Base-by-base conservation (phyloP, 345 rosid species). In the Hibiscus syriacus region DNA sequence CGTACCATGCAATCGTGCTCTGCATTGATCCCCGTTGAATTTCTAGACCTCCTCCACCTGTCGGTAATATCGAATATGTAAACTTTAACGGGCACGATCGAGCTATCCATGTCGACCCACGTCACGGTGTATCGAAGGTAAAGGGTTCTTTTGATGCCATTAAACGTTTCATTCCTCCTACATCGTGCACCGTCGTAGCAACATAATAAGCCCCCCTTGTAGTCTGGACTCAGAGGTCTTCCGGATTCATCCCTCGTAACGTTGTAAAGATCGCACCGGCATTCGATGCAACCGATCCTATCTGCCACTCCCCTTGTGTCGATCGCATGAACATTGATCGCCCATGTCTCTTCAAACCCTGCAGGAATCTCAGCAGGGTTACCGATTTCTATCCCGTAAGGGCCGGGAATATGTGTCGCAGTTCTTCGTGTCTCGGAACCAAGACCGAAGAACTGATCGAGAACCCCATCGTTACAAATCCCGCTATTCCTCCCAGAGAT, bases 391-490 rank as follows among this genome's bases (percentile, higher is more conserved):
- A 93, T 82, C 2, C 92, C 98, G 22, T 83, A 90, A 66, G 97
- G 98, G 75, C 87, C 94, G 3, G 97, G 97, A 72, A 90, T 30
- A 55, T 75, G 55, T 3, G 94, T 88, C 0, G 64, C 79, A 0
- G 97, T 88, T 70, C 67, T 77, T 25, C 98, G 70, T 3, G 97
- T 90, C 73, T 93, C 97, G 17, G 98, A 93, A 36, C 98, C 97
- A 55, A 83, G 79, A 10, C 98, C 98, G 52, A 76, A 88, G 70
- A 69, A 83, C 66, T 90, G 97, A 2, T 83, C 75, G 39, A 83
- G 77, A 12, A 9, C 0, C 55, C 1, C 8, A 0, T 23, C 26
- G 66, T 83, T 89, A 75, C 98, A 93, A 67, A 90, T 55, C 36
- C 98, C 98, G 56, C 77, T 76, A 38, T 93, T 93, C 32, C 70